Evolutionary conservation across 208 protist genomes (phyloP).

Genomic region (Perkinsela sp.): DNA sequence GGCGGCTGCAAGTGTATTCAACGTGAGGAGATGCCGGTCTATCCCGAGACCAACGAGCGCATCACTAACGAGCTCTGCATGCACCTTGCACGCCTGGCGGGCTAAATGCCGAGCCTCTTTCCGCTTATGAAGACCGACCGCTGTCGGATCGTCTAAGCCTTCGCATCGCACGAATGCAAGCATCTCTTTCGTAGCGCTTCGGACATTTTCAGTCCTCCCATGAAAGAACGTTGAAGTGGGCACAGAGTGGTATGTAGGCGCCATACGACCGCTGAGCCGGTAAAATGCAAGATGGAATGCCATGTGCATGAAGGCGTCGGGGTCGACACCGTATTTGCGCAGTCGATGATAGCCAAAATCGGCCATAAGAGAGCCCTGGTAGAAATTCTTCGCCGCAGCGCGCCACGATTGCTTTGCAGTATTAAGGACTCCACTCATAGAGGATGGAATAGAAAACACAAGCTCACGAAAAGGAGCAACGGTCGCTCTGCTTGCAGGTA

Average conservation of each 20-base stretch:
- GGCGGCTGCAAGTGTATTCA: constrained; percentile 29
- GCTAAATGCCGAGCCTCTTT: constrained; percentile 17
- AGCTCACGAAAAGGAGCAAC: constrained; percentile 5
- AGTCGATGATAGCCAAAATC: constrained; percentile 19
- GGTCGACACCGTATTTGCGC: constrained; percentile 11
- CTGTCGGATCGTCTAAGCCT: neutral
- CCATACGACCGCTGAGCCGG: constrained; percentile 26
- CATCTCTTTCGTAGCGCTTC: constrained; percentile 26
- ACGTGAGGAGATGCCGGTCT: constrained; percentile 52
- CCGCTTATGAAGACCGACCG: neutral
- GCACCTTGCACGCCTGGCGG: constrained; percentile 13
- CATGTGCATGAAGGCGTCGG: constrained; percentile 55
- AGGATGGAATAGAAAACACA: neutral
- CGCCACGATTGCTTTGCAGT: neutral
- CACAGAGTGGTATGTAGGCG: constrained; percentile 22
- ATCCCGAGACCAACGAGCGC: constrained; percentile 36
- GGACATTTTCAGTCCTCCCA: constrained; percentile 40
- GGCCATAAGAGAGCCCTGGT: constrained; percentile 15
- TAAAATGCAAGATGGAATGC: constrained; percentile 48
- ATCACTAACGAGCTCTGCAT: constrained; percentile 16
- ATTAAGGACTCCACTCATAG: neutral
- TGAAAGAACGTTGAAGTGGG: constrained; percentile 35
- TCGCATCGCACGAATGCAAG: constrained; percentile 10
- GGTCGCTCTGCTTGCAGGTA: neutral
- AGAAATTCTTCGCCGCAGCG: constrained; percentile 6